phyloP scores from a whole-genome alignment of 441 rosid genomes.

The Geranium incanum region DNA sequence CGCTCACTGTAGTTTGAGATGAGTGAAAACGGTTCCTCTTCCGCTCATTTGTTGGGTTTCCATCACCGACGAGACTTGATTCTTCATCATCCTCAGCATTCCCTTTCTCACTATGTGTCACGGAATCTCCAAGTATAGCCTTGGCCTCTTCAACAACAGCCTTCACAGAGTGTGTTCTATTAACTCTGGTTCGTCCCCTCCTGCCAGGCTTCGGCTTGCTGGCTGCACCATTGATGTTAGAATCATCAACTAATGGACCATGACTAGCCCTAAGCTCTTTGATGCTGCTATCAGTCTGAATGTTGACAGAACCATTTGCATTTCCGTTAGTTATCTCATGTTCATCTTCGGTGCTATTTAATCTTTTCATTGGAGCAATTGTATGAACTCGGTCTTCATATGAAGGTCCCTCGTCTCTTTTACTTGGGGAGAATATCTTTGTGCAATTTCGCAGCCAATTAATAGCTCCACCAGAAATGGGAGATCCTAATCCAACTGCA shows the following conservation, averaged over 20 bases:
- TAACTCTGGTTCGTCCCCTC: conserved; percentile 47
- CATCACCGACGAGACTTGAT: conserved; percentile 42
- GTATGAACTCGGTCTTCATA: conserved; percentile 27
- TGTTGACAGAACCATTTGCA: conserved; percentile 37
- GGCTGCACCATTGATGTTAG: conserved; percentile 31
- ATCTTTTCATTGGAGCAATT: conserved; percentile 35
- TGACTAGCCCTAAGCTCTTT: conserved; percentile 40
- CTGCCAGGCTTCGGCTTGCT: conserved; percentile 29
- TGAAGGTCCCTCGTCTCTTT: conserved; percentile 28
- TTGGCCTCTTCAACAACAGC: conserved; percentile 73
- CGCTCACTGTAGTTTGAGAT: conserved; percentile 47
- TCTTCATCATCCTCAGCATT: conserved; percentile 48
- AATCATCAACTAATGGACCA: conserved; percentile 33
- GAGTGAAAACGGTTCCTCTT: conserved; percentile 55
- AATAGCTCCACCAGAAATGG: conserved; percentile 47
- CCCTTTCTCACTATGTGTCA: conserved; percentile 38
- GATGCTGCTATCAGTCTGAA: conserved; percentile 34
- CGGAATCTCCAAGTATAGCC: conserved; percentile 53
- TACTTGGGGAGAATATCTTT: conserved; percentile 71
- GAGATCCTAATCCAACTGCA: conserved; percentile 38
- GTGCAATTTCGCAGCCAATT: conserved; percentile 85
- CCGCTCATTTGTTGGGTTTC: conserved; percentile 40
- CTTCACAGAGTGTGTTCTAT: conserved; percentile 66
- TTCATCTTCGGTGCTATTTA: conserved; percentile 28
- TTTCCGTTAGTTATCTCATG: conserved; percentile 42